phyloP scores from a whole-genome alignment of 73 alveolate species.

The Paramecium caudatum region DNA sequence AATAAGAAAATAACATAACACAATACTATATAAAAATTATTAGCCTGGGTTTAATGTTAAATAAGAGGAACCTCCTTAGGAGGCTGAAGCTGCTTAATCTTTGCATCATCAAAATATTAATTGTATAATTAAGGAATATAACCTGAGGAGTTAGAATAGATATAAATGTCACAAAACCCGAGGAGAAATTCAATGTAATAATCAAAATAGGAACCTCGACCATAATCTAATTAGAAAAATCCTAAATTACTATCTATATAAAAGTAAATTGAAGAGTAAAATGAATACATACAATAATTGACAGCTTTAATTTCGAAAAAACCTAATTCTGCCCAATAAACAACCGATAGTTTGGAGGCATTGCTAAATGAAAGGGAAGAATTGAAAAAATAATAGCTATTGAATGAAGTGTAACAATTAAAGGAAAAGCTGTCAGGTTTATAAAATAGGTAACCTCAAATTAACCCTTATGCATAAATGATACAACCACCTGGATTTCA shows the following conservation, averaged over 20 bases:
- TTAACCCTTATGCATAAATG: no score
- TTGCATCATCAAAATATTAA: background rate
- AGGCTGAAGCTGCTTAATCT: background rate
- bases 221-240: background rate
- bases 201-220: background rate
- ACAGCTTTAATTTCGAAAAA: background rate
- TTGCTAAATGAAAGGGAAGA: slow-evolving; percentile 21
- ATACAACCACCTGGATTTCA: background rate
- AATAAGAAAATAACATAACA: background rate
- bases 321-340: background rate
- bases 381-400: background rate
- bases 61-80: background rate
- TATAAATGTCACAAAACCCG: background rate
- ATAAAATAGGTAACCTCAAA: background rate
- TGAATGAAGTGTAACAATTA: background rate
- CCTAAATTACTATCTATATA: background rate
- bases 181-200: background rate
- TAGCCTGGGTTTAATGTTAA: slow-evolving; percentile 12
- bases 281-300: background rate
- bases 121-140: background rate
- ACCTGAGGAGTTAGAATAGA: background rate
- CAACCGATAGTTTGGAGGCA: background rate
- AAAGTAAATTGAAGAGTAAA: slow-evolving; percentile 3
- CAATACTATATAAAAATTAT: slow-evolving; percentile 3
- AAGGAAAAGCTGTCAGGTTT: background rate